Evolutionary conservation across 2,329 filamentous ascomycete species (phyloP).

Genomic region (Elsinoe arachidis): DNA sequence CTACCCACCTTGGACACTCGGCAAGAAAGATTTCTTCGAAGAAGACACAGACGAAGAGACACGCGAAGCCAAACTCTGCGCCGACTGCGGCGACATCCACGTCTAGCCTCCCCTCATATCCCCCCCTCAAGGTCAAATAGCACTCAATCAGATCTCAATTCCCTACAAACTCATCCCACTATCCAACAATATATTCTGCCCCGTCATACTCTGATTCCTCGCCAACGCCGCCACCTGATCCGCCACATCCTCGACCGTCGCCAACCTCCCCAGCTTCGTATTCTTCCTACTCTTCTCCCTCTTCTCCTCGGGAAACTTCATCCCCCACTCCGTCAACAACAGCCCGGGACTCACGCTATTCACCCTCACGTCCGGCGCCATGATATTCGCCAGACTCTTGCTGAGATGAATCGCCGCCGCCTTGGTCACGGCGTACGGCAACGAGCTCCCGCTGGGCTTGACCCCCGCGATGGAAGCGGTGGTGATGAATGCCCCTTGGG

Average conservation of each 20-base stretch:
- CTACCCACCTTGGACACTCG: not conserved
- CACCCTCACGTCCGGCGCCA: constrained; percentile 49
- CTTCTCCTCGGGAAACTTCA: constrained; percentile 40
- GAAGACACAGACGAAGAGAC: constrained; percentile 5
- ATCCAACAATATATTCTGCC: constrained; percentile 46
- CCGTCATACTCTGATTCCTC: constrained; percentile 43
- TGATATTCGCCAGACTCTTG: constrained; percentile 46
- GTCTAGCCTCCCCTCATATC: not conserved
- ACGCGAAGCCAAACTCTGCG: constrained; percentile 1
- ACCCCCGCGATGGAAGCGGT: constrained; percentile 58
- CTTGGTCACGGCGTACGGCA: constrained; percentile 35
- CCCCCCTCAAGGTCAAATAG: not conserved
- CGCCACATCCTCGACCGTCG: constrained; percentile 44
- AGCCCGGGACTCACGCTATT: constrained; percentile 51
- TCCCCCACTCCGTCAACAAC: constrained; percentile 38
- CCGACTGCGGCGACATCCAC: constrained; percentile 1
- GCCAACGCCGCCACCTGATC: constrained; percentile 46
- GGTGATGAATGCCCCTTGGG: constrained; percentile 53
- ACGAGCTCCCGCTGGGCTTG: constrained; percentile 52
- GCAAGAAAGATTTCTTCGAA: constrained; percentile 10
- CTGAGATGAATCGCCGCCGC: constrained; percentile 44
- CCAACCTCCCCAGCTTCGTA: constrained; percentile 20
- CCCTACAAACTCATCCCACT: constrained; percentile 28
- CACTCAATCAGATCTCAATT: not conserved
- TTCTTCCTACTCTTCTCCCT: constrained; percentile 29